Evolutionary conservation across 2,329 filamentous ascomycete genomes (phyloP), one percentile per base, ranked within the genome.

Genomic region (Xylogone sp.): DNA sequence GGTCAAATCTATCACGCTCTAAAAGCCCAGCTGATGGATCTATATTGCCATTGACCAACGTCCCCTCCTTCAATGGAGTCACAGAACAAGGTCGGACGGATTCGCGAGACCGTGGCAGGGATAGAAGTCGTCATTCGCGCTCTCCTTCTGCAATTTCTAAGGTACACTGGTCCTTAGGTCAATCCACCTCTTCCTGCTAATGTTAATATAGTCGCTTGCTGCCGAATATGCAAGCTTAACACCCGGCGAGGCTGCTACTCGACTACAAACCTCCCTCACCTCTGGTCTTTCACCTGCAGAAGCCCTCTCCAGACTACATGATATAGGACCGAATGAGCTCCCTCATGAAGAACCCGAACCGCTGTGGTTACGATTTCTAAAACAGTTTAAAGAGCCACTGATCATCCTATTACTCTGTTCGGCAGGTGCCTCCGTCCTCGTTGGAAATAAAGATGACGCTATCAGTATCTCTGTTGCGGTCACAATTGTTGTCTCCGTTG

Each of bases 381-480:
- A 96, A 70, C 94, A 99, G 65, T 99, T 99, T 68, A 91, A 95
- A 66, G 94, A 99, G 67, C 93, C 94, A 0, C 75, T 99, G 50
- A 99, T 99, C 56, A 71, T 97, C 20, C 79, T 99, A n/a, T 79
- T 99, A 16, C 81, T 99, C 20, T 88, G 84, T 6, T 97, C 94
- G 2, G 93, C 94, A 0, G 86, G 81, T 18, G 87, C 96, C 39
- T 97, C 93, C 0, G 82, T 97, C 46, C 71, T 97, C 43, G 87
- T 99, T 69, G 91, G 92, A 48, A 99, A 99, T 65, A 84, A 86
- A 65, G 93, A 97, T 62, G 95, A 99, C 72, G 93, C 93, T 5
- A 74, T 99, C 62, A 97, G 93, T 69, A 99, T 99, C 65, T 88
- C 93, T 0, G 85, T 96, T 27, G 94, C 94, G 2, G 94, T 99